Evolutionary conservation across 495 filamentous ascomycete species (phyloP).

Genomic region (Talaromyces ruber): DNA sequence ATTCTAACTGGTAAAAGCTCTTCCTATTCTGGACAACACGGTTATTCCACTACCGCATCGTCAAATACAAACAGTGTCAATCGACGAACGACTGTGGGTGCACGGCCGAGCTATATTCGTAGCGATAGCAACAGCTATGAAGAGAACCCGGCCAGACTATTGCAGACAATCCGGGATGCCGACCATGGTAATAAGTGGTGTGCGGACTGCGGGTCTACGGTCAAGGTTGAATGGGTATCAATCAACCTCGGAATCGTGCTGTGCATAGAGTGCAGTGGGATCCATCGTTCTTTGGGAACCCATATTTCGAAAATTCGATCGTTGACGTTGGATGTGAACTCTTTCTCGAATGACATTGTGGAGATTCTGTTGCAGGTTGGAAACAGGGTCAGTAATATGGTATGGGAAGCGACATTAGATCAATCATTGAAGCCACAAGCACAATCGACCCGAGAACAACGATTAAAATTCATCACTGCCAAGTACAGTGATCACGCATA

Average conservation of each 20-base stretch:
- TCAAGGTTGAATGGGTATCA: slow-evolving; percentile 96
- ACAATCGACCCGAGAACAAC: slow-evolving; percentile 75
- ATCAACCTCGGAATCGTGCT: slow-evolving; percentile 95
- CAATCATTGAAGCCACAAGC: slow-evolving; percentile 59
- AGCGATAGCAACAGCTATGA: slow-evolving; percentile 61
- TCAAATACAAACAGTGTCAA: slow-evolving; percentile 51
- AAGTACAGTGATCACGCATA: slow-evolving; percentile 86
- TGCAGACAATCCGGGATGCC: slow-evolving; percentile 79
- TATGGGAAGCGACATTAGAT: slow-evolving; percentile 87
- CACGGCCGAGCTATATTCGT: slow-evolving; percentile 66
- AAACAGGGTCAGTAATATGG: slow-evolving; percentile 90
- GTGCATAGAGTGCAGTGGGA: slow-evolving; percentile 97
- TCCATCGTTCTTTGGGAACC: slow-evolving; percentile 92
- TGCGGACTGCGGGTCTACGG: slow-evolving; percentile 85
- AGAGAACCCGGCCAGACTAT: slow-evolving; percentile 73
- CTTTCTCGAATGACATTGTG: slow-evolving; percentile 91
- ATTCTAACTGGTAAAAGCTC: slow-evolving; percentile 90
- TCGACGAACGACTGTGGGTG: slow-evolving; percentile 84
- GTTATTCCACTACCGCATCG: slow-evolving; percentile 31
- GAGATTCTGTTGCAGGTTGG: slow-evolving; percentile 90
- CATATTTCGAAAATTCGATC: slow-evolving; percentile 97
- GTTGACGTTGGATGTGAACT: slow-evolving; percentile 87
- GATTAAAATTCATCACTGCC: slow-evolving; percentile 84
- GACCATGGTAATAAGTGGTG: slow-evolving; percentile 93
- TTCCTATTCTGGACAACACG: slow-evolving; percentile 55